Base-by-base conservation (phyloP, 108 stramenopile species). In the Conticribra weissflogii region DNA sequence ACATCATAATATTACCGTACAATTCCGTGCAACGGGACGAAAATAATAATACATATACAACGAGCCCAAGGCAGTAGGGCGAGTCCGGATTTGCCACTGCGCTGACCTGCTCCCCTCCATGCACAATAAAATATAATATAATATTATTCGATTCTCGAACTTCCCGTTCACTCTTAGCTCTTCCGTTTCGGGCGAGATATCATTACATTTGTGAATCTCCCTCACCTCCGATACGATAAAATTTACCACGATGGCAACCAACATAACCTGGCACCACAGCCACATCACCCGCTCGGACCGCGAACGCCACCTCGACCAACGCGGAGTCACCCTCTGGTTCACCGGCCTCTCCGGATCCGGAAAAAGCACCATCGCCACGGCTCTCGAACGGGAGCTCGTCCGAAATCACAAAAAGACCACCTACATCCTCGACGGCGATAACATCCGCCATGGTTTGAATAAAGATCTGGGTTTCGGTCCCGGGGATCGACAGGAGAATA, bases 391-490 rank as follows among this genome's bases (percentile, higher is more conserved):
- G 27, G 71, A 83, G 46, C 51, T 74, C 0, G 45, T 54, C 8
- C 15, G 31, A 34, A 54, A 45, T 3, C 59, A 60, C 17, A 65
- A 66, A 54, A 74, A 66, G 45, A 18, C 66, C 30, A 60, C 71
- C 36, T 84, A 86, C 58, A 54, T 90, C 23, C 69, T 95, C 18
- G 94, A 95, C 71, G 91, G 91, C 15, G 94, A 95, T 70, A 93
- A 95, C 59, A 85, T 95, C 34, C 92, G 94, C 4, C 88, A 91
- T 69, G 94, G 94, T 14, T 66, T 95, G 16, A 92, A 92, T 72
- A 70, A 81, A 46, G 95, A 91, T 65, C 73, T 96, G 50, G 92
- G 94, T 41, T 97, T 97, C 74, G 79, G 85, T 3, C 74, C 65
- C 0, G 73, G 68, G 21, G 95, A 96, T 85, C 89, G 96, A 4